Evolutionary conservation across 257 asterid genomes (phyloP), one percentile per base, ranked within the genome.

Genomic region (Handroanthus guayacan): DNA sequence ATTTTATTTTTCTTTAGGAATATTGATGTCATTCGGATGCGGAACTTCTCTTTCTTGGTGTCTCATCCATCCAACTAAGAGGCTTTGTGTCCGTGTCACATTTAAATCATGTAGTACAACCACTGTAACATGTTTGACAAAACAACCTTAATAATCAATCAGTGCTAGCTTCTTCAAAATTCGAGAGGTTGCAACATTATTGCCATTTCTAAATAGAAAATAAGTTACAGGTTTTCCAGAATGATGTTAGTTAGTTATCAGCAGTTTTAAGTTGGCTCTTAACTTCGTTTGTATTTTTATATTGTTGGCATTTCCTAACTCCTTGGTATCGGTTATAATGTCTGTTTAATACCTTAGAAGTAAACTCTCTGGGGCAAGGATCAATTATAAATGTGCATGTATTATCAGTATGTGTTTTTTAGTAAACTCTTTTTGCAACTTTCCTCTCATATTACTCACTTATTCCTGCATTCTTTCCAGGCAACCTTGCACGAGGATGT

Each of bases 401-500:
- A 62, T 44, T 72, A n/a, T 57, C 20, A 36, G n/a, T 31, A 20
- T 7, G 43, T 34, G 48, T 14, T 56, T 62, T 51, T 39, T 11
- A 3, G 47, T 41, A 2, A 76, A 61, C 16, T 62, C 71, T 51
- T 36, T 13, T 61, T 69, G 76, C 74, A 61, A 75, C 51, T 65
- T 61, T 52, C 75, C n/a, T 50, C 60, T 50, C 60, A 34, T 65
- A 54, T 56, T 69, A 5, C 62, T 63, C 54, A 73, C 74, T 68
- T 71, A 62, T 78, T 65, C 38, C 51, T 69, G 75, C 58, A 60
- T 67, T 41, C 81, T 55, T 79, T 73, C 70, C 92, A 94, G 99
- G 98, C 99, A 52, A 95, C 97, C 67, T 79, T 86, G 81, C 97
- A 95, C 80, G 85, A 76, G 82, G 87, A 87, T 82, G 79, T 92